These are phyloP conservation scores for Vanrija pseudolonga DNA, from an alignment of 1,284 basidiomycete species.

Conservation along the genomic window DNA sequence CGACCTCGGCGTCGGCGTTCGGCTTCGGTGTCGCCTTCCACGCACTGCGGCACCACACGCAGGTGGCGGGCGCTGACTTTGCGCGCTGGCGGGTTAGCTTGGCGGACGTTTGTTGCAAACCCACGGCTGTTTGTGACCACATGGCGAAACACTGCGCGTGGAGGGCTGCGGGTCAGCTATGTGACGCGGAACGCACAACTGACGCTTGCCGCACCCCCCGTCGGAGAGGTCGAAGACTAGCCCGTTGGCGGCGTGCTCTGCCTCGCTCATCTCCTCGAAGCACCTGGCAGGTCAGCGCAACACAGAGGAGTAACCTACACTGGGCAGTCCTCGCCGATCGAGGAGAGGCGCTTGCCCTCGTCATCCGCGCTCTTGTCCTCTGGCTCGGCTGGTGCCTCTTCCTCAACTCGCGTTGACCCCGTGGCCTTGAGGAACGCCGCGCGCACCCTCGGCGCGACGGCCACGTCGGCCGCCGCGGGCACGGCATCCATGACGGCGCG, in stretches of 20 bases:
- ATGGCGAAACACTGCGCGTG: slow-evolving; percentile 34
- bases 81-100: slow-evolving; percentile 6
- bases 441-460: slow-evolving; percentile 14
- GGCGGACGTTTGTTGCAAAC: slow-evolving; percentile 1
- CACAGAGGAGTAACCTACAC: slow-evolving; percentile 19
- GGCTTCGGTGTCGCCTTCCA: slow-evolving; percentile 11
- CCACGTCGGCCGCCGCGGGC: slow-evolving; percentile 16
- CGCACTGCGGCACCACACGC: slow-evolving; percentile 35
- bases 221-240: slow-evolving; percentile 30
- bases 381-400: slow-evolving; percentile 3
- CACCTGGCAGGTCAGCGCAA: slow-evolving; percentile 17
- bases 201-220: slow-evolving; percentile 35
- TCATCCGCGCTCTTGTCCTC: slow-evolving; percentile 1
- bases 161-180: slow-evolving; percentile 20
- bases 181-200: not conserved
- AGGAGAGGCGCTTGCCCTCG: slow-evolving; percentile 11
- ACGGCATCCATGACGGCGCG: slow-evolving; percentile 4
- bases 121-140: slow-evolving; percentile 29
- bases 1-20: slow-evolving; percentile 6
- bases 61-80: slow-evolving; percentile 26
- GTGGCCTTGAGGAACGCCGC: slow-evolving; percentile 25
- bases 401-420: too few species aligned
- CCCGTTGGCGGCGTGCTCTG: slow-evolving; percentile 17
- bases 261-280: slow-evolving; percentile 34
- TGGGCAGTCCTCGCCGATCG: slow-evolving; percentile 39